Percentiles rank a stretch among this genome's conserved stretches.
Evolutionary conservation across 2,329 filamentous ascomycete species (phyloP).

Genomic region (Graphilbum sp.): DNA sequence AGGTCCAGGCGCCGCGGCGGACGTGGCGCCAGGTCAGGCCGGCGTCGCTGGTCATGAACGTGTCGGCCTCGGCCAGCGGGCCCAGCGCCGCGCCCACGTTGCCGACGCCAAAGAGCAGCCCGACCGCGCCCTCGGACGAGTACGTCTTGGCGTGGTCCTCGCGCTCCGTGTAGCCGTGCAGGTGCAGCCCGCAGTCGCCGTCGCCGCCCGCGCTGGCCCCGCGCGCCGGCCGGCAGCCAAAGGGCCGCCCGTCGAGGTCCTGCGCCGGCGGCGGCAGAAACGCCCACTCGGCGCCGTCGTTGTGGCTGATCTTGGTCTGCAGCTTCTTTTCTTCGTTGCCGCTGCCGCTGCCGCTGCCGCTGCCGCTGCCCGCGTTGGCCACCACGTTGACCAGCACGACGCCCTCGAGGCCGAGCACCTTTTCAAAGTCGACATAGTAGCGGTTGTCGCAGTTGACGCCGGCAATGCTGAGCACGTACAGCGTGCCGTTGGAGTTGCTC

Average conservation of each 20-base stretch:
- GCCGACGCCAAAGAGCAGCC: conserved; percentile 78
- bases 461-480: conserved; percentile 69
- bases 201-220: conserved; percentile 30
- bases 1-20: conserved; percentile 78
- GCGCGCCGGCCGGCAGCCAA: conserved; percentile 35
- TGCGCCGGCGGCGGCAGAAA: conserved; percentile 55
- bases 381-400: conserved; percentile 80
- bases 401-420: conserved; percentile 82
- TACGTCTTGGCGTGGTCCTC: conserved; percentile 68
- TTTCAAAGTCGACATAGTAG: conserved; percentile 90
- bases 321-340: no score
- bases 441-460: conserved; percentile 63
- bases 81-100: conserved; percentile 66
- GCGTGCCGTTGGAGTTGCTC: conserved; percentile 96
- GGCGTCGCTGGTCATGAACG: conserved; percentile 83
- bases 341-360: conserved; percentile 11
- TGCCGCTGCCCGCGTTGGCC: conserved; percentile 36
- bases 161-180: conserved; percentile 93
- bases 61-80: conserved; percentile 56
- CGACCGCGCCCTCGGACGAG: conserved; percentile 74
- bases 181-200: conserved; percentile 66
- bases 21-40: conserved; percentile 75
- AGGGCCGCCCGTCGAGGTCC: conserved; percentile 55
- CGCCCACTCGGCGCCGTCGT: conserved; percentile 81
- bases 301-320: conserved; percentile 87